These are phyloP conservation scores for Neurospora sublineolata DNA, from an alignment of 495 filamentous ascomycete species.

Conservation along the genomic window DNA sequence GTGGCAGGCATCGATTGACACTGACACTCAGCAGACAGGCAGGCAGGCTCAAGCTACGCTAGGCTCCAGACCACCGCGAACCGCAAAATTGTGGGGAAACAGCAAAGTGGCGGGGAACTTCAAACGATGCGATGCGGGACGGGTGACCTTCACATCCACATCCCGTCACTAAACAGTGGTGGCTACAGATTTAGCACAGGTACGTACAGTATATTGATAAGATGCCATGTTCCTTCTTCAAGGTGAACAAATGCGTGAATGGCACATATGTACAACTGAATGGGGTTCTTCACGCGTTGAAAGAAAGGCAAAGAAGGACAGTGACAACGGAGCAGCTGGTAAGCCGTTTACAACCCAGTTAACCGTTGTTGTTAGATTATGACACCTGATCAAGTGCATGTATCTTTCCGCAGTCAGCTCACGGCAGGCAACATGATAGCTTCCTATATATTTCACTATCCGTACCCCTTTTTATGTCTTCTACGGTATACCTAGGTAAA, in stretches of 20 bases:
- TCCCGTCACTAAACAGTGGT: neutral
- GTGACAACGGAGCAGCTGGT: neutral
- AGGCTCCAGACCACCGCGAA: neutral
- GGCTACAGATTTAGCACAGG: neutral
- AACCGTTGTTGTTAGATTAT: neutral
- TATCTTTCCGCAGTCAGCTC: neutral
- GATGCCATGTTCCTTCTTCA: neutral
- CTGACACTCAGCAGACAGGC: neutral
- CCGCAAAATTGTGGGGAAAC: neutral
- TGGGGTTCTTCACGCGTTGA: neutral
- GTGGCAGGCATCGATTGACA: neutral
- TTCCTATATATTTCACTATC: neutral
- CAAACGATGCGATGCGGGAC: neutral
- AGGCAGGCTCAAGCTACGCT: neutral
- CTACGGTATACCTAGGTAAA: neutral
- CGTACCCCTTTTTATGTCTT: neutral
- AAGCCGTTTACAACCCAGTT: neutral
- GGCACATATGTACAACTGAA: neutral
- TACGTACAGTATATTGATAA: neutral
- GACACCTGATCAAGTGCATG: neutral
- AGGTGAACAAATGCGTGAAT: neutral
- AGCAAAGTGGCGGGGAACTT: neutral
- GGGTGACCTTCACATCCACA: neutral
- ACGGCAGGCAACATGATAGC: neutral
- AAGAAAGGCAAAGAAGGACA: neutral